Evolutionary conservation across 306 rosid genomes (phyloP).

Genomic region (Castanea sativa): DNA sequence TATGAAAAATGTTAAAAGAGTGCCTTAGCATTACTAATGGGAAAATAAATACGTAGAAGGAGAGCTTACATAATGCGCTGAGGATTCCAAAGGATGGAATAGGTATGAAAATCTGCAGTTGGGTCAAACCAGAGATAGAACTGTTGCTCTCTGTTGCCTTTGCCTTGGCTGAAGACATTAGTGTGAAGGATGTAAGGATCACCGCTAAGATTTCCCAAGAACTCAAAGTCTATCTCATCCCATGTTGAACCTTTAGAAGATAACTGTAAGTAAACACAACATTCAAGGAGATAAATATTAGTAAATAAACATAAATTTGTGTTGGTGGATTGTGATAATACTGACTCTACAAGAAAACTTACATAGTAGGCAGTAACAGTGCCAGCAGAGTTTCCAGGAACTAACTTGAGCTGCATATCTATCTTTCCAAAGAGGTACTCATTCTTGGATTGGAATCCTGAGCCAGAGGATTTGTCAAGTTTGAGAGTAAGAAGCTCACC

Average conservation of each 20-base stretch:
- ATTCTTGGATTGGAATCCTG: conserved; percentile 40
- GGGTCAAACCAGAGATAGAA: conserved; percentile 82
- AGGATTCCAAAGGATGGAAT: conserved; percentile 69
- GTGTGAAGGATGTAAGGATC: conserved; percentile 76
- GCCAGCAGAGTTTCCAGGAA: conserved; percentile 61
- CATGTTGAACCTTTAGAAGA: conserved; percentile 46
- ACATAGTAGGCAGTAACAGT: conserved; percentile 53
- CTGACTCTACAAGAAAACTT: neutral
- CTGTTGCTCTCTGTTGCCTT: conserved; percentile 75
- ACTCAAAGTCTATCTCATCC: conserved; percentile 70
- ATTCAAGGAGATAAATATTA: neutral
- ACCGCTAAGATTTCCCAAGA: conserved; percentile 68
- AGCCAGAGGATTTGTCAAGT: conserved; percentile 49
- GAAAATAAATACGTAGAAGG: no score
- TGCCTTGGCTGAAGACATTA: conserved; percentile 67
- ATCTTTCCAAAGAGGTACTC: conserved; percentile 40
- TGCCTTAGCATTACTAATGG: no score
- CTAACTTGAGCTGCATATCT: conserved; percentile 59
- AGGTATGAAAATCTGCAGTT: conserved; percentile 68
- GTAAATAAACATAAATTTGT: neutral
- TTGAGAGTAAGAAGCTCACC: conserved; percentile 41
- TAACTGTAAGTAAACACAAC: conserved; percentile 3
- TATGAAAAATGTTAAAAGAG: no score
- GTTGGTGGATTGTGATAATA: neutral
- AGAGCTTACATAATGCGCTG: conserved; percentile 43